Conservation (phyloP, 2,329 filamentous ascomycete species). For the Incumbomyces delicatus region DNA sequence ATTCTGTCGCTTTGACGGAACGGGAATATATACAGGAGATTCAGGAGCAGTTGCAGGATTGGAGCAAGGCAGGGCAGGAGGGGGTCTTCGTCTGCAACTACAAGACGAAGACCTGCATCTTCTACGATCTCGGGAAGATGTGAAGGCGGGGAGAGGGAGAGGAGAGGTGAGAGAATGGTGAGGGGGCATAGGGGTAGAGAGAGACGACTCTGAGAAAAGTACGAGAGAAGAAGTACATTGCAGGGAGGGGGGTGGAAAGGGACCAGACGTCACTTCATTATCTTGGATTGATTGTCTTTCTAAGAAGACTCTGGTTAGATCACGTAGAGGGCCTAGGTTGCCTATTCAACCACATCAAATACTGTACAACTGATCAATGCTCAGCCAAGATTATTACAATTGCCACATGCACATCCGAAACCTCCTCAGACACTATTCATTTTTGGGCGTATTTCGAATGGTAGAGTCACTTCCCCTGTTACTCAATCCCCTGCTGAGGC, state of each 20-base stretch:
- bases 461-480: conserved; percentile 19
- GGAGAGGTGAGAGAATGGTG: background rate
- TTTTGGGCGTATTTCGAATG: conserved; percentile 11
- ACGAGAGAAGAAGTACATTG: too few species aligned
- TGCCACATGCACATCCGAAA: too few species aligned
- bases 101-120: conserved; percentile 11
- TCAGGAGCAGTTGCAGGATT: conserved; percentile 4
- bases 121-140: conserved; percentile 7
- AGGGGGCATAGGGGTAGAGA: background rate
- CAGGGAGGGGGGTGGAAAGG: too few species aligned
- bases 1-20: conserved; percentile 2
- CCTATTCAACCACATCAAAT: too few species aligned
- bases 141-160: background rate
- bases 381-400: too few species aligned
- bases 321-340: too few species aligned
- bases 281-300: too few species aligned
- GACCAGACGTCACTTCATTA: too few species aligned
- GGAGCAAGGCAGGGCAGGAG: conserved; percentile 2
- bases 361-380: too few species aligned
- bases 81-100: conserved; percentile 6
- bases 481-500: conserved; percentile 31
- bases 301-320: too few species aligned
- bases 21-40: conserved; percentile 7
- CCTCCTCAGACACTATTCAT: background rate
- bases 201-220: too few species aligned